Evolutionary conservation across 2,329 filamentous ascomycete species (phyloP).

Genomic region (Cladosporium sp.): DNA sequence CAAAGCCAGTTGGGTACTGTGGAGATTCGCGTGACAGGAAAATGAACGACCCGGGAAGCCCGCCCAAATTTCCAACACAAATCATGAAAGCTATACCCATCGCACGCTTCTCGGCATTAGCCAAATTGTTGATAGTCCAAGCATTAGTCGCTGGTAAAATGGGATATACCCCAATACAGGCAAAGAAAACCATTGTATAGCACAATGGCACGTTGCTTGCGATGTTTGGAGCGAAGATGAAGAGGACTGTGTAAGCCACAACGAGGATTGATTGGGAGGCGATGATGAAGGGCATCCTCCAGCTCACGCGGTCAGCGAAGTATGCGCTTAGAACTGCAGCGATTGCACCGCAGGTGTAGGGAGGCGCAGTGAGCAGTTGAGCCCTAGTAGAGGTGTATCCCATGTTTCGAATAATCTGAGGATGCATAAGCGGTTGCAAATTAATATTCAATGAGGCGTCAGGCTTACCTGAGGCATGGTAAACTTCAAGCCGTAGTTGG

Average conservation of each 20-base stretch:
- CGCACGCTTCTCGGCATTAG: slow-evolving; percentile 32
- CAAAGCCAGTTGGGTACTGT: slow-evolving; percentile 48
- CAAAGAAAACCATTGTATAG: slow-evolving; percentile 28
- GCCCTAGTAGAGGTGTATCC: slow-evolving; percentile 21
- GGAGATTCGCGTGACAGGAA: slow-evolving; percentile 36
- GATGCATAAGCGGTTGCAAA: neutral
- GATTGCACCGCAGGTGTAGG: slow-evolving; percentile 29
- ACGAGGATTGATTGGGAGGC: slow-evolving; percentile 23
- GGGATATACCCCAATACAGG: slow-evolving; percentile 27
- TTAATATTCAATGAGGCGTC: neutral
- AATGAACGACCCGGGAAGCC: slow-evolving; percentile 37
- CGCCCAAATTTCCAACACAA: slow-evolving; percentile 28
- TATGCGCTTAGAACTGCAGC: slow-evolving; percentile 26
- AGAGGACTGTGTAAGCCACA: slow-evolving; percentile 27
- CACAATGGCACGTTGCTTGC: slow-evolving; percentile 16
- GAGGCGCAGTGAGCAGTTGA: slow-evolving; percentile 26
- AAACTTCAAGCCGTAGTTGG: slow-evolving; percentile 32
- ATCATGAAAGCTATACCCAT: slow-evolving; percentile 39
- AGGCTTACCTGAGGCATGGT: slow-evolving; percentile 48
- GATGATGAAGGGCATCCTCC: slow-evolving; percentile 31
- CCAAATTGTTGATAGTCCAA: slow-evolving; percentile 31
- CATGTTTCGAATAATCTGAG: slow-evolving; percentile 15
- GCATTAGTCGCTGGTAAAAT: slow-evolving; percentile 26
- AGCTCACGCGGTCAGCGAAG: slow-evolving; percentile 29
- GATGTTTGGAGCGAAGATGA: slow-evolving; percentile 17